A percentile compares a stretch with the other conserved stretches of the same genome.
Conservation (phyloP, 306 rosid species). For the Psophocarpus tetragonolobus region DNA sequence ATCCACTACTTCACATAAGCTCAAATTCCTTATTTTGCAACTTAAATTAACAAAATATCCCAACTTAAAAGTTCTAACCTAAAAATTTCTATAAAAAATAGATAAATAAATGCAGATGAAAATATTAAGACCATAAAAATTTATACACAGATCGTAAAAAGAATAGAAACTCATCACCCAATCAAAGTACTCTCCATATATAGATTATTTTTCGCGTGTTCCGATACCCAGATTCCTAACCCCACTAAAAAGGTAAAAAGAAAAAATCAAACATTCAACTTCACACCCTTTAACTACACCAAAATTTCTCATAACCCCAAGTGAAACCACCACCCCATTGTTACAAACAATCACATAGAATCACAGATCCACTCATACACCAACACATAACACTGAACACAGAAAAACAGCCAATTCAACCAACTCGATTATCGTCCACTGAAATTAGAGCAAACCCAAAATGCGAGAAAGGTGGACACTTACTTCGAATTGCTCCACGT, state of each 20-base stretch:
- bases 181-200: conserved; percentile 28
- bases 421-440: conserved; percentile 35
- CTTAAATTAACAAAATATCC: not conserved
- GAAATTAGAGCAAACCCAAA: conserved; percentile 32
- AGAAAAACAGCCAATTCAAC: conserved; percentile 37
- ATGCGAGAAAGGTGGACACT: conserved; percentile 31
- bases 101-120: not conserved
- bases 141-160: conserved; percentile 32
- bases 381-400: conserved; percentile 9
- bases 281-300: conserved; percentile 19
- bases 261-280: conserved; percentile 32
- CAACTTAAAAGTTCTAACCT: conserved; percentile 1
- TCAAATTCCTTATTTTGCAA: conserved; percentile 30
- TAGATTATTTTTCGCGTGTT: not conserved
- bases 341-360: conserved; percentile 30
- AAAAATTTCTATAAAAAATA: not conserved
- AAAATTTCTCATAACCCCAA: conserved; percentile 34
- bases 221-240: conserved; percentile 27
- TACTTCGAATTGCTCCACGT: conserved; percentile 48
- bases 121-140: conserved; percentile 20
- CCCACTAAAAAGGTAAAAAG: not conserved
- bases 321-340: conserved; percentile 37
- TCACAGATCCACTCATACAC: conserved; percentile 91
- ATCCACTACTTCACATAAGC: conserved; percentile 31
- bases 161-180: conserved; percentile 30